These are phyloP conservation scores for Auriculariales sp. DNA, from an alignment of 768 basidiomycete genomes.

Conservation along the genomic window DNA sequence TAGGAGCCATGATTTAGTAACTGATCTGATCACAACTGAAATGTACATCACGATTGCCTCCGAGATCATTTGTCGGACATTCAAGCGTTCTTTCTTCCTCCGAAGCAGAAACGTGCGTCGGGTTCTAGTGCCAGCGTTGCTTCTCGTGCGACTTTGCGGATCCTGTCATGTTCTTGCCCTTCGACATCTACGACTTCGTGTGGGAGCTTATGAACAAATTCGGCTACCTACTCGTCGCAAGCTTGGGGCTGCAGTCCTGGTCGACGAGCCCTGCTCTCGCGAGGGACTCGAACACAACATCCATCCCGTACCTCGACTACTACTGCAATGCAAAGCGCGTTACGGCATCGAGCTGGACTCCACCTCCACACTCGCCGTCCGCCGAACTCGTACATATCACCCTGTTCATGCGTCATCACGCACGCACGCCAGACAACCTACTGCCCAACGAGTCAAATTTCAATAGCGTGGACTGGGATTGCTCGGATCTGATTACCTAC, in stretches of 20 bases:
- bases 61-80: too few relatives aligned
- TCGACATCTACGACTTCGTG: too few relatives aligned
- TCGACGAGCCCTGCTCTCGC: neutral
- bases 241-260: too few relatives aligned
- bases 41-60: too few relatives aligned
- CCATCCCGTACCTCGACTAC: constrained; percentile 19
- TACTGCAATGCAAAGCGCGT: constrained; percentile 39
- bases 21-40: too few relatives aligned
- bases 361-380: constrained; percentile 13
- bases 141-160: neutral
- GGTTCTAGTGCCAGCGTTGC: neutral
- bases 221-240: too few relatives aligned
- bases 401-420: constrained; percentile 32
- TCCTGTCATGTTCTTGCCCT: too few relatives aligned
- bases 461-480: constrained; percentile 27
- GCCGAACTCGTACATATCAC: constrained; percentile 27
- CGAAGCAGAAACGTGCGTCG: neutral
- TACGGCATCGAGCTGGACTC: constrained; percentile 22
- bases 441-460: constrained; percentile 28
- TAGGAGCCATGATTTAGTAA: neutral
- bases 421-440: constrained; percentile 35
- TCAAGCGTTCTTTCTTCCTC: neutral
- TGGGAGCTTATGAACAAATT: too few relatives aligned
- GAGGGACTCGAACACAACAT: neutral
- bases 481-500: constrained; percentile 22